These are phyloP conservation scores for Potentilla sterilis DNA, from an alignment of 306 rosid genomes.

Conservation along the genomic window DNA sequence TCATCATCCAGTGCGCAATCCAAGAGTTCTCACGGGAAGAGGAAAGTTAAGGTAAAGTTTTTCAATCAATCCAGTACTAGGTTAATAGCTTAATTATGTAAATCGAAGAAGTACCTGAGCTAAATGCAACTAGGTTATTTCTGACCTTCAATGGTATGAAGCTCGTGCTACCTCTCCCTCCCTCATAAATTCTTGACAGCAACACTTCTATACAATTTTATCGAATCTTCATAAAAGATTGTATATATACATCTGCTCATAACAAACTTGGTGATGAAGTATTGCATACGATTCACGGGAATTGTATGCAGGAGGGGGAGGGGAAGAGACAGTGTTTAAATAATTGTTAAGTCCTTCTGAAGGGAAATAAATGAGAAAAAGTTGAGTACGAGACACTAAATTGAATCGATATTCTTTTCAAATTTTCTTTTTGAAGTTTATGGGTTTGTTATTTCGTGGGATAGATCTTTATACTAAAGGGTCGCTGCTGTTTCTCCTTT, in stretches of 20 bases:
- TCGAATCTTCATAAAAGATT: neutral
- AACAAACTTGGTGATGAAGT: constrained; percentile 4
- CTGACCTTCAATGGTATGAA: neutral
- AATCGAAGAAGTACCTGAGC: neutral
- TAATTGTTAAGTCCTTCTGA: neutral
- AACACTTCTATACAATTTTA: neutral
- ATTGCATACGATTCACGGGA: constrained; percentile 44
- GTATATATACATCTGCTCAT: neutral
- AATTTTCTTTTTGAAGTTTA: neutral
- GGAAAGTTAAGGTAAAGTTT: constrained; percentile 73
- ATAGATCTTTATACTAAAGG: constrained; percentile 12
- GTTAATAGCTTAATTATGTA: neutral
- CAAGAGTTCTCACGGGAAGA: constrained; percentile 66
- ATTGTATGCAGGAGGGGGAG: neutral
- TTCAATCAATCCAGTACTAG: neutral
- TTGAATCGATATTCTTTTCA: neutral
- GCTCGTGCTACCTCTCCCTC: constrained; percentile 15
- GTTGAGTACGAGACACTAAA: neutral
- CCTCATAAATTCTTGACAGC: neutral
- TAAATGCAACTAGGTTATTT: neutral
- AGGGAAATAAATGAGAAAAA: constrained; percentile 2
- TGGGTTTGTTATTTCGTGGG: neutral
- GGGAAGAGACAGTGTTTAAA: neutral
- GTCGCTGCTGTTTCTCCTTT: neutral
- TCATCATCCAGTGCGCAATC: constrained; percentile 40